phyloP scores from a whole-genome alignment of 2,329 filamentous ascomycete species.

The Camillea tinctor region DNA sequence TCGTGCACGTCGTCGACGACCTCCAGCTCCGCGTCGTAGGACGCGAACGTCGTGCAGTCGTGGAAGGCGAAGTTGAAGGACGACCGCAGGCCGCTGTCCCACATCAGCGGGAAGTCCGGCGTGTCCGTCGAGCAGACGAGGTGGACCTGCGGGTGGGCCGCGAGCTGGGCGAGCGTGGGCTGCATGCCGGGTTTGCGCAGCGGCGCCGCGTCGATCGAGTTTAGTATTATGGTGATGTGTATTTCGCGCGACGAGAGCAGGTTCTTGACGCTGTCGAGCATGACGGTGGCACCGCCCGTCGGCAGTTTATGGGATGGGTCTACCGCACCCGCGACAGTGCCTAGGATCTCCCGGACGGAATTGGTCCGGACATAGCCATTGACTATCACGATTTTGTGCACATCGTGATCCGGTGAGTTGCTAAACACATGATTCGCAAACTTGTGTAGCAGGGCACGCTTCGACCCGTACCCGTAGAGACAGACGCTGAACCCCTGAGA shows the following conservation, averaged over 20 bases:
- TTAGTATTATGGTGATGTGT: conserved; percentile 69
- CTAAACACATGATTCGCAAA: conserved; percentile 72
- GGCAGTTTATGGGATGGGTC: conserved; percentile 47
- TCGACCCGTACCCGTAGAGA: conserved; percentile 90
- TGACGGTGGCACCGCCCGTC: conserved; percentile 64
- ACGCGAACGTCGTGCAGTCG: conserved; percentile 85
- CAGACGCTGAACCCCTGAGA: conserved; percentile 84
- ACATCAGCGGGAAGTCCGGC: conserved; percentile 82
- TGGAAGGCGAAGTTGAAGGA: conserved; percentile 88
- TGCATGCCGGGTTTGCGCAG: conserved; percentile 72
- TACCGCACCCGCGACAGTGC: conserved; percentile 65
- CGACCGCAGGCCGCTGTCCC: conserved; percentile 82
- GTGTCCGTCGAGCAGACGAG: conserved; percentile 83
- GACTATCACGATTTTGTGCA: conserved; percentile 71
- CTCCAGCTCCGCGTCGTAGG: conserved; percentile 73
- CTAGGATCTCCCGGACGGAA: conserved; percentile 67
- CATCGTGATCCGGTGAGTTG: conserved; percentile 34
- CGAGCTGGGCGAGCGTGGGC: conserved; percentile 71
- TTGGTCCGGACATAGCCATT: conserved; percentile 77
- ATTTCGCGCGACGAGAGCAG: conserved; percentile 53
- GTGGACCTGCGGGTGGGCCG: conserved; percentile 68
- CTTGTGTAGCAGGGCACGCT: conserved; percentile 68
- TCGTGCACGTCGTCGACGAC: conserved; percentile 89
- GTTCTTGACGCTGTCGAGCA: conserved; percentile 65
- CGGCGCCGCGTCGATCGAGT: conserved; percentile 80